These are phyloP conservation scores for Xylaria sp. DNA, from an alignment of 2,329 filamentous ascomycete species.

Conservation along the genomic window DNA sequence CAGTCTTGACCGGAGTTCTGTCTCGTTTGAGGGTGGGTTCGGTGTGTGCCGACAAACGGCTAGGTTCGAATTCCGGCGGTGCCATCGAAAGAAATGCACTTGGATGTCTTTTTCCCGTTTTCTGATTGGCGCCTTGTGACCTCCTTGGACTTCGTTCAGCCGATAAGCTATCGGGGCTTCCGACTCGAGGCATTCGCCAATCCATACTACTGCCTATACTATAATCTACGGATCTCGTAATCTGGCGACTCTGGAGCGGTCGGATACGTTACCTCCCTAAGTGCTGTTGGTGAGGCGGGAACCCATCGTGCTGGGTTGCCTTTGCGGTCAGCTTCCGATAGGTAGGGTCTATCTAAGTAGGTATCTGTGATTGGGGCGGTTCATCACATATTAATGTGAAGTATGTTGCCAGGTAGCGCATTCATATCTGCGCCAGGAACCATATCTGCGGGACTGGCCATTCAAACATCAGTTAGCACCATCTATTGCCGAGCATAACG, in stretches of 20 bases:
- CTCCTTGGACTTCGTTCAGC: too few relatives aligned
- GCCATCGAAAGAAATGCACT: too few relatives aligned
- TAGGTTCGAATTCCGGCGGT: too few relatives aligned
- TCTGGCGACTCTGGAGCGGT: not conserved
- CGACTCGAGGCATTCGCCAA: too few relatives aligned
- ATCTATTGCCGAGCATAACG: not conserved
- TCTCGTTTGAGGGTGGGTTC: not conserved
- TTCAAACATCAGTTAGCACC: not conserved
- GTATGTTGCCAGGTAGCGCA: not conserved
- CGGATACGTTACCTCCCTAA: not conserved
- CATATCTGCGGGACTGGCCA: not conserved
- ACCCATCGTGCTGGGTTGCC: not conserved
- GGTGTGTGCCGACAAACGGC: not conserved
- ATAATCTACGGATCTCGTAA: too few relatives aligned
- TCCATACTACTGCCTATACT: too few relatives aligned
- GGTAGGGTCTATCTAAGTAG: too few relatives aligned
- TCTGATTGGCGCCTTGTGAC: too few relatives aligned
- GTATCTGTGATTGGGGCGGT: not conserved
- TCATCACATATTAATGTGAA: not conserved
- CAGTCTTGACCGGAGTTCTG: not conserved
- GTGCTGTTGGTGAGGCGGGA: slow-evolving; percentile 1
- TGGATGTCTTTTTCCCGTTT: too few relatives aligned
- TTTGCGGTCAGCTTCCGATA: slow-evolving; percentile 7
- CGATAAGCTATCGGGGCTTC: too few relatives aligned
- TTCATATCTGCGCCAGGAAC: not conserved